Evolutionary conservation across 257 asterid species (phyloP), one percentile per base, ranked within the genome.

Genomic region (Nicotiana paniculata): DNA sequence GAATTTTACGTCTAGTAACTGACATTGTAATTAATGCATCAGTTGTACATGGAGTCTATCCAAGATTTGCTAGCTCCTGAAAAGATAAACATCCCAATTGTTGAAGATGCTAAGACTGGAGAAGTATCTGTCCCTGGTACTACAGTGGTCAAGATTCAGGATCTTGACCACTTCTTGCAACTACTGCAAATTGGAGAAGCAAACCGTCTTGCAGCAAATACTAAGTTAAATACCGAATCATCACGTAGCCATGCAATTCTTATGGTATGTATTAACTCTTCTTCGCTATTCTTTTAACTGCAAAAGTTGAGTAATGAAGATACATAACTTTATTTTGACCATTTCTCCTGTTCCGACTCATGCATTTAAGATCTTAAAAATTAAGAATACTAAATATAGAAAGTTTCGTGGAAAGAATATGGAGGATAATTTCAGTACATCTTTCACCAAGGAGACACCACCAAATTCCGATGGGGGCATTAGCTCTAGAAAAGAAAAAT

Each of bases 31-130:
- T 16, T 51, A 3, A 51, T 58, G 70, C 54, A 85, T 83, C 87
- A 95, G 98, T 85, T 95, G 53, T 95, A 95, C 92, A 89, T 91
- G 97, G 98, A 95, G 86, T 91, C 94, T 46, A 85, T 95, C 85
- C 98, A 95, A 90, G 98, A 95, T 95, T 90, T 95, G 88, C 97
- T 95, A 83, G 93, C 95, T 76, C 97, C 98, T 17, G 96, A 93
- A 80, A 95, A 89, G 88, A 90, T 86, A 35, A 95, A 89, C 86
- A 93, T 95, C 63, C 93, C 96, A 17, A 91, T 95, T 30, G 91
- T 88, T 68, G 97, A 95, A 88, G 97, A 95, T 85, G 93, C 95
- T 82, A 95, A 84, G 88, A 95, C 91, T 28, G 97, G 98, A 84
- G 97, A 95, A 91, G 90, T 95, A 57, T 86, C 90, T 28, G 96